phyloP scores from a whole-genome alignment of 495 filamentous ascomycete genomes.

The Xylaria palmicola region DNA sequence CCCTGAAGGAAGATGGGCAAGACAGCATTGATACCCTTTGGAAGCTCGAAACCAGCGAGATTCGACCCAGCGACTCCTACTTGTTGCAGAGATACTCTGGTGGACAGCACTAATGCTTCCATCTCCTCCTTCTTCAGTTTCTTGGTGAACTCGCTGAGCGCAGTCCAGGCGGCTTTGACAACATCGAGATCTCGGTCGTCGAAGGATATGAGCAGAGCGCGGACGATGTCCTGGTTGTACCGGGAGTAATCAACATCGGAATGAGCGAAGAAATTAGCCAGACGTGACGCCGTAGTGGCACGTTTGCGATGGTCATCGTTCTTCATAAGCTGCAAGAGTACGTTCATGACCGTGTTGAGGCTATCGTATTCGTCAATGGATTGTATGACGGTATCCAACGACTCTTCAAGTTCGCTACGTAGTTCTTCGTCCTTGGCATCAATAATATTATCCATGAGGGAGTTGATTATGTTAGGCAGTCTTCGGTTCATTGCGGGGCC shows the following conservation, averaged over 20 bases:
- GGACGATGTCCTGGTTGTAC: conserved; percentile 92
- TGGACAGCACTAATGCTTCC: conserved; percentile 87
- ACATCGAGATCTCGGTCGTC: conserved; percentile 81
- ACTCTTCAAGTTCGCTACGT: conserved; percentile 66
- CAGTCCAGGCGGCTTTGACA: conserved; percentile 89
- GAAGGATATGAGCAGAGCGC: conserved; percentile 84
- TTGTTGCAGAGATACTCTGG: conserved; percentile 77
- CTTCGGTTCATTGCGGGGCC: conserved; percentile 84
- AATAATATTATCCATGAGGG: conserved; percentile 90
- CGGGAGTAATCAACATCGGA: conserved; percentile 85
- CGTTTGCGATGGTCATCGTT: conserved; percentile 88
- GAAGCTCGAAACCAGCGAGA: conserved; percentile 84
- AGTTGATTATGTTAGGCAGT: conserved; percentile 83
- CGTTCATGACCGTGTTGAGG: conserved; percentile 90
- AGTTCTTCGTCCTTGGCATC: conserved; percentile 72
- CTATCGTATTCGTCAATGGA: conserved; percentile 97
- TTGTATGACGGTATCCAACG: conserved; percentile 83
- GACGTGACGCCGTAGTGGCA: conserved; percentile 69
- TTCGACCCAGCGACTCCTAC: conserved; percentile 85
- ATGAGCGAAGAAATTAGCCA: conserved; percentile 84
- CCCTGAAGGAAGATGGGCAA: conserved; percentile 97
- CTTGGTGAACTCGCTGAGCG: conserved; percentile 82
- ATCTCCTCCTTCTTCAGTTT: conserved; percentile 95
- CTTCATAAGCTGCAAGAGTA: conserved; percentile 81
- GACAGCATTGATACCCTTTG: conserved; percentile 96